phyloP scores from a whole-genome alignment of 768 basidiomycete species.

The Macrolepiota albuminosa region DNA sequence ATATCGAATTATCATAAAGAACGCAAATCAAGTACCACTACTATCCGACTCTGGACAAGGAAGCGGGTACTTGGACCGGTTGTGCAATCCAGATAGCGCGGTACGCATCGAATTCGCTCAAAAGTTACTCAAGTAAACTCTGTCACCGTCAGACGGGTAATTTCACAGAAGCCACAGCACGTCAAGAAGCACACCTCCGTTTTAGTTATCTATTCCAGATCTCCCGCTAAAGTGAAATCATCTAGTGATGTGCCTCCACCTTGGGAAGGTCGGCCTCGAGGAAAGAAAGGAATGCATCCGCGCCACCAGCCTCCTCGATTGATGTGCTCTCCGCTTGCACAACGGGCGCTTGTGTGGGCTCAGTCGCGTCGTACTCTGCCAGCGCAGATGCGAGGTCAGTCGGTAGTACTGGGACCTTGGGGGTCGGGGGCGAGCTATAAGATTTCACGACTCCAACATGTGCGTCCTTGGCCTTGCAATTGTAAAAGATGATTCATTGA shows the following conservation, averaged over 20 bases:
- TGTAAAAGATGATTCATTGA: not conserved
- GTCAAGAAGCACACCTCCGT: constrained; percentile 1
- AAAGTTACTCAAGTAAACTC: not conserved
- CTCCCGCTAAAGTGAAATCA: constrained; percentile 5
- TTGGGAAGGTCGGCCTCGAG: constrained; percentile 67
- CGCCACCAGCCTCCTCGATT: constrained; percentile 47
- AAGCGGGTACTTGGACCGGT: not conserved
- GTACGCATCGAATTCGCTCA: not conserved
- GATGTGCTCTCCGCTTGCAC: constrained; percentile 25
- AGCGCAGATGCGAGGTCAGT: constrained; percentile 86
- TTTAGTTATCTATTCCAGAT: constrained; percentile 11
- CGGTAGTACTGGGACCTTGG: constrained; percentile 73
- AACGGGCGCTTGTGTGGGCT: constrained; percentile 53
- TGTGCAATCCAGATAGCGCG: not conserved
- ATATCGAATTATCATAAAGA: not conserved
- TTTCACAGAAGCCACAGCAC: not conserved
- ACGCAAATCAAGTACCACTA: not conserved
- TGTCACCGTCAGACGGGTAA: not conserved
- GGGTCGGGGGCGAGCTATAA: constrained; percentile 70
- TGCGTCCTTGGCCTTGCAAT: constrained; percentile 76
- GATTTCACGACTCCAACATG: constrained; percentile 84
- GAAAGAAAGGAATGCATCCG: constrained; percentile 75
- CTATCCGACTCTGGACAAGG: not conserved
- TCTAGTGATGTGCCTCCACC: constrained; percentile 26
- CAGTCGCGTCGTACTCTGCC: constrained; percentile 75